Base-by-base conservation (phyloP, 768 basidiomycete species). In the Macrocybe gigantea region DNA sequence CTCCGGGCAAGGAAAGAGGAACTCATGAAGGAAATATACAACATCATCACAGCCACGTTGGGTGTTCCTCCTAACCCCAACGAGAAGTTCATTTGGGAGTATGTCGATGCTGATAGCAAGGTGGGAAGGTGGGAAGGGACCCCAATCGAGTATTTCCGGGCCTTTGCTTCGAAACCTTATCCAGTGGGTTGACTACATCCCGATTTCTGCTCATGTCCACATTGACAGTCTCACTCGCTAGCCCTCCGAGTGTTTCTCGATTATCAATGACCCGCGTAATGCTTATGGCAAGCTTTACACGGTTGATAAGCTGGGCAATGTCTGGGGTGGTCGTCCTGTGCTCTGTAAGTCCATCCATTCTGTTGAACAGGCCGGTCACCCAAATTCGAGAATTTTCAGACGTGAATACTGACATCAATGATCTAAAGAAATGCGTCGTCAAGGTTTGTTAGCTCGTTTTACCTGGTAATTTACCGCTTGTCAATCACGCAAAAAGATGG, bases 261-360 rank as follows among this genome's bases (percentile, higher is more conserved):
- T 98, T 9, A 92, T 98, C 64, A 86, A 98, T 58, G 95, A 98
- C 62, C 94, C 95, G 7, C 79, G 95, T 22, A 94, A 97, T 60
- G 70, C 71, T 13, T 92, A 85, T 63, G 76, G 75, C 43, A 85
- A 82, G 64, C 74, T 95, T 11, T 94, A 94, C 69, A 92, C 92
- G 1, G 93, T 97, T 12, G 83, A 94, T 57, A 85, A 89, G 58
- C 82, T 97, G 33, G 94, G 94, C 11, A 97, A 97, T 58, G 71
- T 98, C 44, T 92, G 88, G 85, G 88, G 88, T 51, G 92, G 83
- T 5, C 75, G 90, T 5, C 79, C 85, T 12, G 84, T 97, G 22
- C 75, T 85, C 31, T 96, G 91, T 95, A 60, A 64, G 85, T 69
- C 32, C 36, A 2, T 9, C 45, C 31, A 12, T n/a, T 42, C 45